Base-by-base conservation (phyloP, 2,329 filamentous ascomycete species). In the Elsinoe batatas region DNA sequence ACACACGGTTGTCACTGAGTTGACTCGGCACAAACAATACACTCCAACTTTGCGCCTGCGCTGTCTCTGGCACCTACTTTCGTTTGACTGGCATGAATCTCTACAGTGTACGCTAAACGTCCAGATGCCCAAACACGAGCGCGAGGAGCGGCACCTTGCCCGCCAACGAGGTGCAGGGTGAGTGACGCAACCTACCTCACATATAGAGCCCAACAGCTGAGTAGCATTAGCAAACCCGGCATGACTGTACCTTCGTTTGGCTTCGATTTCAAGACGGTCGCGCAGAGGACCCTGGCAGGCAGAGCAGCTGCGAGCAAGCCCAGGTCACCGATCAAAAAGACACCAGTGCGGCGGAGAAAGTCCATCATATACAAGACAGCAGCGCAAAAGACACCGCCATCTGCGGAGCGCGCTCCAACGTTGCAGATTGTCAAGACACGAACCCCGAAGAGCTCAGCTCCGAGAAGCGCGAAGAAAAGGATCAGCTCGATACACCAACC, bases 81-180 rank as follows among this genome's bases (percentile, higher is more conserved):
- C 26, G 26, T 8, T 30, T 8, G 26, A 8, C 4, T 30, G 26
- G 26, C 26, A 30, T 30, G 26, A 30, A 30, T 5, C 2, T 30
- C 4, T 8, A 5, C 26, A 7, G 5, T 7, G 7, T 30, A 30
- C 26, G 7, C 26, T 5, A 5, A 7, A 30, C 4, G 26, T 8
- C 26, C 26, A 7, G 26, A 53, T 53, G 49, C 11, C 49, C 10
- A 20, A 38, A 26, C 10, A 40, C 11, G 54, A 32, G n/a, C 56
- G 58, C 17, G 51, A 56, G 43, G 58, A 56, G 42, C 56, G 57
- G 33, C 58, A 58, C 32, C 57, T 60, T 32, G 56, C 57, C 54
- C 58, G 58, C 44, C 57, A 58, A 22, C 36, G 58, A 42, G 58
- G 58, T 17, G 57, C 57, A 37, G 56, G 56, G 58, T 59, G 56